Percentiles rank a stretch among this genome's conserved stretches.
phyloP scores from a whole-genome alignment of 2,329 filamentous ascomycete genomes.

The Colletotrichum zoysiae region DNA sequence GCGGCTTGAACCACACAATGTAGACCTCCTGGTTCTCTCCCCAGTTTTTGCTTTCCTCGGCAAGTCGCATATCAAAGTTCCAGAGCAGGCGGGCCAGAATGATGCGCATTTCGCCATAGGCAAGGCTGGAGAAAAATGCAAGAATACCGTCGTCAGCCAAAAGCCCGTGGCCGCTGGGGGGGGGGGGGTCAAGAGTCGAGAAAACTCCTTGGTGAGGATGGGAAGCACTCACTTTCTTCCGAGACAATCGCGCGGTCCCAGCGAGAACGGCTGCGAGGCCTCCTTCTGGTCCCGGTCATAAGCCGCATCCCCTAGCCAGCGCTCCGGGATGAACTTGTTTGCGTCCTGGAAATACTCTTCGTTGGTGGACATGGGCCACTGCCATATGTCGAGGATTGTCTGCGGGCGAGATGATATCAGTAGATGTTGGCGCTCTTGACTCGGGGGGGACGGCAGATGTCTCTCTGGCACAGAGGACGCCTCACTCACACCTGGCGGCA shows the following conservation, averaged over 20 bases:
- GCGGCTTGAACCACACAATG: conserved; percentile 6
- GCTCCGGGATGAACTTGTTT: conserved; percentile 57
- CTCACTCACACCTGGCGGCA: conserved; percentile 49
- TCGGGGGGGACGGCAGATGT: too few species aligned
- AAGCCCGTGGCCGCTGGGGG: too few species aligned
- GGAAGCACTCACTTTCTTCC: conserved; percentile 48
- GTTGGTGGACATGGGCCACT: conserved; percentile 3
- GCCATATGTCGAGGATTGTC: too few species aligned
- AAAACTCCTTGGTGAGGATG: too few species aligned
- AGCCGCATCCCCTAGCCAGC: conserved; percentile 49
- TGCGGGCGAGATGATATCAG: too few species aligned
- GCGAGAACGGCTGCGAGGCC: conserved; percentile 47
- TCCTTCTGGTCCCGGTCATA: conserved; percentile 44
- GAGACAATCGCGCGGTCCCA: conserved; percentile 49
- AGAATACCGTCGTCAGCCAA: too few species aligned
- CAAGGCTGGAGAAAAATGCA: conserved; percentile 48
- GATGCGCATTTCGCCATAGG: conserved; percentile 62
- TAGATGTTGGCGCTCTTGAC: too few species aligned
- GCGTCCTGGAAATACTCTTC: conserved; percentile 57
- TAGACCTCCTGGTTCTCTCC: conserved; percentile 40
- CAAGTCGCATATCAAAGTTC: conserved; percentile 59
- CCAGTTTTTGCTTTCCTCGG: conserved; percentile 51
- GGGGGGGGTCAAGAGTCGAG: too few species aligned
- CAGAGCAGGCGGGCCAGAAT: conserved; percentile 59
- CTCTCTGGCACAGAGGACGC: too few species aligned